Conservation (phyloP, 495 filamentous ascomycete genomes). For the Xylaria palmicola region DNA sequence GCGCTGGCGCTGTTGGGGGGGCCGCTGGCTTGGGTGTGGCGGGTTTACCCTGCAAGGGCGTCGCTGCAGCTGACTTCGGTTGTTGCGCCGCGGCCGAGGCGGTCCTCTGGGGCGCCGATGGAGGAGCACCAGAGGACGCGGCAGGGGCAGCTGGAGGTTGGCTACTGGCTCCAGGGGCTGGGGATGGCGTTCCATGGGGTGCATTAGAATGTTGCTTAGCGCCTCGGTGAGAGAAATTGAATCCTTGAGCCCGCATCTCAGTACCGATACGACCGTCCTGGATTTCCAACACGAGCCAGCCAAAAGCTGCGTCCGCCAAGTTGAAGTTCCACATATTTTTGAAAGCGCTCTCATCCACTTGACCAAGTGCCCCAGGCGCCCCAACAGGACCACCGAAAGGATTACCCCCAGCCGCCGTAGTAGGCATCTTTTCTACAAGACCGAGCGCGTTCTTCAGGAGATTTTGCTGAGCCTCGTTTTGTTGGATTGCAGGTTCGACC, state of each 20-base stretch:
- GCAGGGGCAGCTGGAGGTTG: constrained; percentile 40
- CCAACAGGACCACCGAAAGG: constrained; percentile 86
- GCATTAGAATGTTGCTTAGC: constrained; percentile 51
- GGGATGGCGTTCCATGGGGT: constrained; percentile 35
- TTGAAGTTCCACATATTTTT: constrained; percentile 99
- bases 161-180: constrained; percentile 33
- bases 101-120: constrained; percentile 36
- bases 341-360: constrained; percentile 97
- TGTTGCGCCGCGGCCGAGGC: constrained; percentile 35
- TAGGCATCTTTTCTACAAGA: constrained; percentile 95
- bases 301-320: constrained; percentile 94
- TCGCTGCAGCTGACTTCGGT: constrained; percentile 35
- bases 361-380: constrained; percentile 70
- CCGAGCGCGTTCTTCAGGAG: constrained; percentile 85
- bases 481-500: constrained; percentile 86
- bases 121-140: constrained; percentile 32
- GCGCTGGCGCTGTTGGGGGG: constrained; percentile 38
- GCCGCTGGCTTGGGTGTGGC: constrained; percentile 49
- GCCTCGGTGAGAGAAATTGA: constrained; percentile 96
- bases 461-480: constrained; percentile 89
- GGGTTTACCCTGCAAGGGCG: constrained; percentile 52
- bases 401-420: constrained; percentile 88
- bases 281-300: constrained; percentile 90
- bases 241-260: constrained; percentile 97
- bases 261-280: constrained; percentile 94